These are phyloP conservation scores for Ichthyophthirius multifiliis DNA, from an alignment of 169 alveolate genomes.

Conservation along the genomic window DNA sequence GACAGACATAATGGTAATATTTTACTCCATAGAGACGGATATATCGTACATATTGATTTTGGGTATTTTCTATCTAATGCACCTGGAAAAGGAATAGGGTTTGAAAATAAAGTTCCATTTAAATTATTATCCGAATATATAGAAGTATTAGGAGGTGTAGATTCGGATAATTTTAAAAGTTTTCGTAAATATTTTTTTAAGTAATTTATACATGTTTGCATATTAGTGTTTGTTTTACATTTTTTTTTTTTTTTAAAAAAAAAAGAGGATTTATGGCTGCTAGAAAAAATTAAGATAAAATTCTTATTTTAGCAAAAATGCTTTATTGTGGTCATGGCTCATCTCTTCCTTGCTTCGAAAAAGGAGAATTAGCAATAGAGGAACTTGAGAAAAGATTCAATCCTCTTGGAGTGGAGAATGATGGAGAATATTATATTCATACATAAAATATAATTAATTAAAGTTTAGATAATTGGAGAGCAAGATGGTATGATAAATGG, in stretches of 20 bases:
- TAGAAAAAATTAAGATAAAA: constrained; percentile 70
- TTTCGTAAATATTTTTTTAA: constrained; percentile 48
- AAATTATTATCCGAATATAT: constrained; percentile 65
- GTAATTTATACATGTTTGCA: no score
- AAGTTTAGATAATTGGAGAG: constrained; percentile 71
- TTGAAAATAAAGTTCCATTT: constrained; percentile 75
- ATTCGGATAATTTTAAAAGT: constrained; percentile 50
- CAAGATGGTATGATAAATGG: constrained; percentile 61
- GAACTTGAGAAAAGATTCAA: constrained; percentile 50
- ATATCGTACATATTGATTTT: constrained; percentile 84
- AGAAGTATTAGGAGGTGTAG: constrained; percentile 72
- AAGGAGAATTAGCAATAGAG: constrained; percentile 42
- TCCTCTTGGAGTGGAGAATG: constrained; percentile 7
- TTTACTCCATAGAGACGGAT: constrained; percentile 81
- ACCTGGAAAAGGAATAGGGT: constrained; percentile 78
- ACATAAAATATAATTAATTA: constrained; percentile 50
- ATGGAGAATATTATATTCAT: constrained; percentile 9
- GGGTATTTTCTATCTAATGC: constrained; percentile 84
- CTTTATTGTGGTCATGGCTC: constrained; percentile 47
- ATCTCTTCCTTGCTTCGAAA: constrained; percentile 40
- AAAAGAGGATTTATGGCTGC: constrained; percentile 77
- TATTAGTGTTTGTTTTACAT: no score
- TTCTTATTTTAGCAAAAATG: constrained; percentile 76
- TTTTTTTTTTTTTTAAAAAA: constrained; percentile 6
- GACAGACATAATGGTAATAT: constrained; percentile 91